Base-by-base conservation (phyloP, 345 rosid genomes). In the Chamaenerion angustifolium region DNA sequence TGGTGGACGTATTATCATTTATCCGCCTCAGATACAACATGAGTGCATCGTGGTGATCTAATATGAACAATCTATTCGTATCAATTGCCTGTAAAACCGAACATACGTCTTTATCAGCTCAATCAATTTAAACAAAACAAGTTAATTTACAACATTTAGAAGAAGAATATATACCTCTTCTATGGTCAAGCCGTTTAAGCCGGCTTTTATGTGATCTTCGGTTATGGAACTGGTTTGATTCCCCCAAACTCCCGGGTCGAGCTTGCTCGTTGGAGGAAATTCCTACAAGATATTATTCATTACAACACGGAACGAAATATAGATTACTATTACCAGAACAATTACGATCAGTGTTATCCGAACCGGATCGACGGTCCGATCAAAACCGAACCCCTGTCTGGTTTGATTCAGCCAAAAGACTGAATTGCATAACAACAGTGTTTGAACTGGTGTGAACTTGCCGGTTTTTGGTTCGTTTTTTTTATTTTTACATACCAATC, bases 181-280 rank as follows among this genome's bases (percentile, higher is more conserved):
- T 4, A 41, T 37, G 5, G 60, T 59, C 35, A 71, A 44, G 27
- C 68, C 71, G 43, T 63, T 53, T 12, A 71, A 13, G 46, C 46
- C 58, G 8, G 31, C 5, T 46, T 61, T 51, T 41, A 68, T 64
- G 56, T 68, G 65, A 11, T 64, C 68, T 54, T 59, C 56, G 12
- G 65, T 58, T 45, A 72, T 64, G 9, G 60, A 46, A 58, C 73
- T 68, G 44, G 46, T 49, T 14, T 72, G 77, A 40, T 68, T 44
- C 18, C 77, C 77, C 46, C 61, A 72, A 10, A 42, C 25, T 1
- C 48, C n/a, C 7, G 43, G 40, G 47, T 56, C 43, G 19, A 72
- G 62, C 18, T 53, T 48, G 68, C 77, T 72, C 47, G 48, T 50
- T 0, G 77, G 77, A 40, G 76, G 73, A 53, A 72, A 72, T 52